Percentiles rank a stretch among this genome's conserved stretches.
Conservation (phyloP, 345 rosid genomes). For the Euphorbia pulcherrima region DNA sequence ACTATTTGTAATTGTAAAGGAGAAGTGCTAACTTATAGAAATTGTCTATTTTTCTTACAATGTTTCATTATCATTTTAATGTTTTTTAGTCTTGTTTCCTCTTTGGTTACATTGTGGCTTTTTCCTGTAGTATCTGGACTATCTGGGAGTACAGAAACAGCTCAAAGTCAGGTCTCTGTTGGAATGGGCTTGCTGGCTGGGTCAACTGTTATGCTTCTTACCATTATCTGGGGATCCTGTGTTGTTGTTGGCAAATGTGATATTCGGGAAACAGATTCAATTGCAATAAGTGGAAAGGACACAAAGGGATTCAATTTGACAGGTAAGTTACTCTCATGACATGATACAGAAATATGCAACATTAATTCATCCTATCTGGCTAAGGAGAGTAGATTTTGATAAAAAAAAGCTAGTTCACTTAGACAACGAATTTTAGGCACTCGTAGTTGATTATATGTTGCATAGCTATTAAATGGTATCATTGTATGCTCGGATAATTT, state of each 20-base stretch:
- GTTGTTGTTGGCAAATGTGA: slow-evolving; percentile 31
- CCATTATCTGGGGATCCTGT: slow-evolving; percentile 49
- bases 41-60: not conserved
- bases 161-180: slow-evolving; percentile 39
- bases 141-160: slow-evolving; percentile 33
- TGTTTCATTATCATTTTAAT: not conserved
- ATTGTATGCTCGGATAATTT: not conserved
- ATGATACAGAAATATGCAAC: not conserved
- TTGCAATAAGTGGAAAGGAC: slow-evolving; percentile 11
- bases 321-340: slow-evolving; percentile 9
- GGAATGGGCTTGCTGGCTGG: slow-evolving; percentile 51
- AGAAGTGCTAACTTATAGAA: too few relatives aligned
- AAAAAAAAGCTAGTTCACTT: not conserved
- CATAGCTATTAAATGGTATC: not conserved
- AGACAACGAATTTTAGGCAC: not conserved
- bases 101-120: not conserved
- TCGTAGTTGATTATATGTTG: not conserved
- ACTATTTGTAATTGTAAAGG: not conserved
- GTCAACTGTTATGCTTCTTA: slow-evolving; percentile 43
- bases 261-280: slow-evolving; percentile 11
- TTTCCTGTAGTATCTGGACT: slow-evolving; percentile 40
- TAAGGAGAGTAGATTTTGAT: not conserved
- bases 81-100: not conserved
- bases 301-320: slow-evolving; percentile 20
- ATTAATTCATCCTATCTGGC: not conserved